Percentiles rank a stretch among this genome's conserved stretches.
phyloP scores from a whole-genome alignment of 805 yeast genomes.

The Limtongia smithiae region DNA sequence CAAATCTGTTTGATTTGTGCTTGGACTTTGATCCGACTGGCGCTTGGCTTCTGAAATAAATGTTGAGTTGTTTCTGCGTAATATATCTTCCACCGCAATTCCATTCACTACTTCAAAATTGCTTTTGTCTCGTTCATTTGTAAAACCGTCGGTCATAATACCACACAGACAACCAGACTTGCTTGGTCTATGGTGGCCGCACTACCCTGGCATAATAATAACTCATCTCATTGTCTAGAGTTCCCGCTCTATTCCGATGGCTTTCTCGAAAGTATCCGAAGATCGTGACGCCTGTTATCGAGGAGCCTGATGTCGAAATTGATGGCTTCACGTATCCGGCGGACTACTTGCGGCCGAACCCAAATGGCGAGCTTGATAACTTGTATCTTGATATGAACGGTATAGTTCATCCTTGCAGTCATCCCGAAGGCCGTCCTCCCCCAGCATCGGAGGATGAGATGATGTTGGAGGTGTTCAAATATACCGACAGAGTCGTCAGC shows the following conservation, averaged over 20 bases:
- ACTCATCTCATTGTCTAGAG: conserved; percentile 45
- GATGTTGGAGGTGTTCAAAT: conserved; percentile 88
- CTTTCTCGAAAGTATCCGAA: conserved; percentile 88
- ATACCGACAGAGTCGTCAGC: conserved; percentile 84
- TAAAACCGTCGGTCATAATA: not conserved
- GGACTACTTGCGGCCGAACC: conserved; percentile 71
- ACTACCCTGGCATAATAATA: not conserved
- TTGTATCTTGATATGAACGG: conserved; percentile 97
- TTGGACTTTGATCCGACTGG: not conserved
- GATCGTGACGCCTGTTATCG: conserved; percentile 84
- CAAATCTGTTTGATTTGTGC: too few species aligned
- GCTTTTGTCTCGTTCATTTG: conserved; percentile 5
- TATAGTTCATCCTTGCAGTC: conserved; percentile 98
- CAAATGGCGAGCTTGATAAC: conserved; percentile 94
- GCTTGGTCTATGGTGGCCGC: too few species aligned
- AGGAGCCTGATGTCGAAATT: conserved; percentile 53
- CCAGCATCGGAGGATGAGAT: conserved; percentile 97
- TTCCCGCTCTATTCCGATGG: conserved; percentile 98
- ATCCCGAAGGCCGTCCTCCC: conserved; percentile 93
- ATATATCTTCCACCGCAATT: too few species aligned
- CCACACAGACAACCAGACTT: too few species aligned
- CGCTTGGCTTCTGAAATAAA: not conserved
- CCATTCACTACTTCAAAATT: not conserved
- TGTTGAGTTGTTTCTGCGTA: too few species aligned
- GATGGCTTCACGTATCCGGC: conserved; percentile 65